Percentiles rank a stretch among this genome's conserved stretches.
Evolutionary conservation across 2,329 filamentous ascomycete species (phyloP).

Genomic region (Pezicula rhizophila): DNA sequence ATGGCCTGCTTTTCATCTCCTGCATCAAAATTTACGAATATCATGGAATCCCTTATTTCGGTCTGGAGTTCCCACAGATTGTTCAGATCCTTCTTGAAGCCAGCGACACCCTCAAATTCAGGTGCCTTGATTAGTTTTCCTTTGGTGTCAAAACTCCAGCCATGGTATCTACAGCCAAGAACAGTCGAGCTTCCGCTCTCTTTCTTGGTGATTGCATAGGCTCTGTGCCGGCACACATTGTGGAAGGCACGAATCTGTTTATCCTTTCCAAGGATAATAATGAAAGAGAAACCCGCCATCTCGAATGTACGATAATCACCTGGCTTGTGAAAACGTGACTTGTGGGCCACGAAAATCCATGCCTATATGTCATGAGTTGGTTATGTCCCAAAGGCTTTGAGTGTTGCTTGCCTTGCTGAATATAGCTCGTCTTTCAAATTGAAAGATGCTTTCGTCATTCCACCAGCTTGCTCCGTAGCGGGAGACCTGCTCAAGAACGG

Average conservation of each 20-base stretch:
- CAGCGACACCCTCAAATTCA: constrained; percentile 22
- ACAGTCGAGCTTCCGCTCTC: constrained; percentile 21
- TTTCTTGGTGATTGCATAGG: constrained; percentile 24
- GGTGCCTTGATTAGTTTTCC: constrained; percentile 24
- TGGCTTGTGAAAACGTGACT: constrained; percentile 20
- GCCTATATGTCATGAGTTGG: constrained; percentile 7
- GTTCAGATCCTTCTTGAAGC: constrained; percentile 22
- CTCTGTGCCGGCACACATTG: constrained; percentile 25
- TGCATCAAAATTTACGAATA: constrained; percentile 22
- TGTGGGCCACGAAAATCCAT: constrained; percentile 22
- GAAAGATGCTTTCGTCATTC: constrained; percentile 17
- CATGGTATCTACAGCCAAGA: constrained; percentile 25
- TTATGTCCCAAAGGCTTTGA: neutral
- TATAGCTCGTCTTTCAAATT: constrained; percentile 20
- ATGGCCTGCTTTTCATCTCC: neutral
- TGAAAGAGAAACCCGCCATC: constrained; percentile 20
- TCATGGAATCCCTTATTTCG: constrained; percentile 11
- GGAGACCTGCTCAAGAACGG: neutral
- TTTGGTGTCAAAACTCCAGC: constrained; percentile 24
- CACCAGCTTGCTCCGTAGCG: constrained; percentile 11
- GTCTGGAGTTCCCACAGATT: constrained; percentile 21
- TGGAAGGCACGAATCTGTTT: constrained; percentile 20
- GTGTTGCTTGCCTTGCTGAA: constrained; percentile 21
- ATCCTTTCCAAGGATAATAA: constrained; percentile 25
- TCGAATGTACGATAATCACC: constrained; percentile 25